These are phyloP conservation scores for Raddia distichophylla DNA, from an alignment of 176 grass and related monocot species.

Conservation along the genomic window DNA sequence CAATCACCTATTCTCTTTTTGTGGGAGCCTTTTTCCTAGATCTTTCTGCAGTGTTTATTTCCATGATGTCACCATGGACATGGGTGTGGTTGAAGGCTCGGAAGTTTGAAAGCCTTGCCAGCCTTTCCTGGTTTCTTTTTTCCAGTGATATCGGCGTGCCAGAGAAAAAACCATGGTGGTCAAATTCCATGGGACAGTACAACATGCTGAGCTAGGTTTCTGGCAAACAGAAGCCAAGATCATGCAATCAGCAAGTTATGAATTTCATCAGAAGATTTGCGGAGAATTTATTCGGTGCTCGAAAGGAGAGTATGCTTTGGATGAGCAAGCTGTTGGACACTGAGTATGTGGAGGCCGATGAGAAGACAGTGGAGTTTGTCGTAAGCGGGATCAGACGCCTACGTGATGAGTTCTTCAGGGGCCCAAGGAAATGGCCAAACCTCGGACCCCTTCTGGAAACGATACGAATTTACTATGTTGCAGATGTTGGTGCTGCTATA, in stretches of 20 bases:
- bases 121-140: neutral
- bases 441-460: no score
- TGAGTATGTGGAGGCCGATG: neutral
- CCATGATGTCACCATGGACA: constrained; percentile 27
- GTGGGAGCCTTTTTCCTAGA: neutral
- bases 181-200: constrained; percentile 25
- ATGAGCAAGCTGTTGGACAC: neutral
- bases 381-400: neutral
- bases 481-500: neutral
- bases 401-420: neutral
- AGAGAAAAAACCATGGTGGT: neutral
- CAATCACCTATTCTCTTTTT: constrained; percentile 38
- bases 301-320: neutral
- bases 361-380: neutral
- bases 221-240: neutral
- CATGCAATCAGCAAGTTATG: neutral
- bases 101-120: neutral
- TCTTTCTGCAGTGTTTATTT: neutral
- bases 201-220: neutral
- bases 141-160: constrained; percentile 11
- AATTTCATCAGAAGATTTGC: neutral
- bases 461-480: rapidly evolving
- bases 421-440: neutral
- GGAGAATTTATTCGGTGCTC: neutral
- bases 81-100: constrained; percentile 16